Evolutionary conservation across 2,329 filamentous ascomycete species (phyloP).

Genomic region (Furcasterigmium furcatum): DNA sequence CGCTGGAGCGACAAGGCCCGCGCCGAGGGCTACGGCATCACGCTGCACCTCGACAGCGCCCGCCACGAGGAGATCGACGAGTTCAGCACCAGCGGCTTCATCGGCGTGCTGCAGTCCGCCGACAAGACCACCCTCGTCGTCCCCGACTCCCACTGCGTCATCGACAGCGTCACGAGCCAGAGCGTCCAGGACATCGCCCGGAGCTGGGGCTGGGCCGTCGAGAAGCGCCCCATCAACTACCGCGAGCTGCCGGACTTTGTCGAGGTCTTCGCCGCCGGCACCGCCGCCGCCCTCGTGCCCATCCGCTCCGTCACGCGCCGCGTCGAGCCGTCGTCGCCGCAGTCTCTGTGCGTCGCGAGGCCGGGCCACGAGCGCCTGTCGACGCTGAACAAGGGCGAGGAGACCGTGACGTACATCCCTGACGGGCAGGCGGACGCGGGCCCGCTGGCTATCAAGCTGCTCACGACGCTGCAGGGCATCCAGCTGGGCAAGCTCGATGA

Average conservation of each 20-base stretch:
- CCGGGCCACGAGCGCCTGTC: slow-evolving; percentile 34
- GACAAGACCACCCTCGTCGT: slow-evolving; percentile 70
- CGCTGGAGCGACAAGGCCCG: slow-evolving; percentile 81
- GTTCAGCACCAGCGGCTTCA: slow-evolving; percentile 92
- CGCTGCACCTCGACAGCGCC: slow-evolving; percentile 85
- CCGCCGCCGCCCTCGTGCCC: slow-evolving; percentile 85
- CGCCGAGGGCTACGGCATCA: slow-evolving; percentile 84
- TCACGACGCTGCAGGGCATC: slow-evolving; percentile 77
- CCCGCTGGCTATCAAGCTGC: slow-evolving; percentile 66
- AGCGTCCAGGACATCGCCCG: slow-evolving; percentile 73
- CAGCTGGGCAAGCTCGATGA: slow-evolving; percentile 80
- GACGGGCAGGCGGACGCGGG: slow-evolving; percentile 65
- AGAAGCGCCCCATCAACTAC: slow-evolving; percentile 68
- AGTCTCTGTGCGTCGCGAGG: slow-evolving; percentile 33
- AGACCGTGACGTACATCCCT: slow-evolving; percentile 54
- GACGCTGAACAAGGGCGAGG: slow-evolving; percentile 29
- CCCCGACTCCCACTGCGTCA: slow-evolving; percentile 85
- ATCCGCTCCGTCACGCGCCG: slow-evolving; percentile 85
- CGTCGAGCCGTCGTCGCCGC: slow-evolving; percentile 29
- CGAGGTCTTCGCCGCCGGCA: slow-evolving; percentile 90
- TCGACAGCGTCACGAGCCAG: slow-evolving; percentile 80
- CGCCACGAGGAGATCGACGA: slow-evolving; percentile 86
- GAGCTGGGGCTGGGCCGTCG: slow-evolving; percentile 80
- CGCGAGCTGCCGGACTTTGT: slow-evolving; percentile 48
- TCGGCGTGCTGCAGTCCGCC: slow-evolving; percentile 63